phyloP scores from a whole-genome alignment of 352 stramenopile species.

The Phytophthora foliorum region DNA sequence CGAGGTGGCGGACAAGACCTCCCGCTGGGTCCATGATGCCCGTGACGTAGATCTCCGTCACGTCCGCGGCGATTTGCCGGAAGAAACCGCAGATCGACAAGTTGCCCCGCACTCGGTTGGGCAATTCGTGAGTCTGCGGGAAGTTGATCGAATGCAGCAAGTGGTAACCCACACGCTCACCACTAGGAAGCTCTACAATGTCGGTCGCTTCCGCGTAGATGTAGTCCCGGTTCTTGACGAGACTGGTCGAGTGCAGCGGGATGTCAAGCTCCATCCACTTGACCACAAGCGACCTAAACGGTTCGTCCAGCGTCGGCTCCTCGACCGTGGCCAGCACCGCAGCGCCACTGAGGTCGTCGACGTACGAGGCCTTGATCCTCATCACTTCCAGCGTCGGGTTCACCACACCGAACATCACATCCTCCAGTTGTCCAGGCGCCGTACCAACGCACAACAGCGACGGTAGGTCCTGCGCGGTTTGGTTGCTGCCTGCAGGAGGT shows the following conservation, averaged over 20 bases:
- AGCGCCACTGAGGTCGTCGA: slow-evolving; percentile 47
- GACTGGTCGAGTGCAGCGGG: slow-evolving; percentile 25
- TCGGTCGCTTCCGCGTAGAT: slow-evolving; percentile 57
- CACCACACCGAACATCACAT: slow-evolving; percentile 45
- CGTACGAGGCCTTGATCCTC: slow-evolving; percentile 49
- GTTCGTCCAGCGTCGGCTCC: slow-evolving; percentile 51
- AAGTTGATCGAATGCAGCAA: slow-evolving; percentile 48
- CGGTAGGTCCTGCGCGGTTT: slow-evolving; percentile 32
- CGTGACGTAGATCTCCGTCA: slow-evolving; percentile 37
- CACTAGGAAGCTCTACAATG: slow-evolving; percentile 37
- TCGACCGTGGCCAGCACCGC: slow-evolving; percentile 48
- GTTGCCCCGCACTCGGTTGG: slow-evolving; percentile 30
- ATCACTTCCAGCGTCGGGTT: slow-evolving; percentile 44
- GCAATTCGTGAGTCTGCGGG: slow-evolving; percentile 27
- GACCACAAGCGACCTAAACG: slow-evolving; percentile 46
- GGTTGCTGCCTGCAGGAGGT: slow-evolving; percentile 1
- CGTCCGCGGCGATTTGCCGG: slow-evolving; percentile 18
- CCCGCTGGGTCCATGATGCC: slow-evolving; percentile 44
- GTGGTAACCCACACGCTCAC: slow-evolving; percentile 55
- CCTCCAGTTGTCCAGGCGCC: slow-evolving; percentile 32
- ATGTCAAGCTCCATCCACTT: slow-evolving; percentile 50
- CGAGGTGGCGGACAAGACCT: slow-evolving; percentile 27
- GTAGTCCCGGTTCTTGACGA: slow-evolving; percentile 62
- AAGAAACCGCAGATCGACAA: slow-evolving; percentile 42
- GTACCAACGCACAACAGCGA: slow-evolving; percentile 42